Conservation (phyloP, 2,329 filamentous ascomycete genomes). For the Tolypocladium inflatum region DNA sequence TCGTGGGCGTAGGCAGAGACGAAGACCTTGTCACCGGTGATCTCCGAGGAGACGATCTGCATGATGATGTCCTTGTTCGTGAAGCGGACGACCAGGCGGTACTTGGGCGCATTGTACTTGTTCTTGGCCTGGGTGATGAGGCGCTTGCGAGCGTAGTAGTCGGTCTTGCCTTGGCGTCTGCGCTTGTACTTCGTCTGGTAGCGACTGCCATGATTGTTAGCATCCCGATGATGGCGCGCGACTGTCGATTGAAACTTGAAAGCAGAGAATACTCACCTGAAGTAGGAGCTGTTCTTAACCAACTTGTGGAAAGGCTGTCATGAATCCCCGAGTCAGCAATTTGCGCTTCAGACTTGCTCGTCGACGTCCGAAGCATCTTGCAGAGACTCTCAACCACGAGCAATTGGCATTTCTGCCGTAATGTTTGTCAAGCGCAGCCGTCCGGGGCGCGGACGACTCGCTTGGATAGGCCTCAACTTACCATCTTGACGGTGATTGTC, state of each 20-base stretch:
- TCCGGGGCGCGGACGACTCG: neutral
- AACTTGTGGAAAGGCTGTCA: constrained; percentile 81
- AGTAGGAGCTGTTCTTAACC: constrained; percentile 98
- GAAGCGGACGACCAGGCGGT: constrained; percentile 98
- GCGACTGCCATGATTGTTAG: constrained; percentile 51
- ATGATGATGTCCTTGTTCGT: constrained; percentile 99
- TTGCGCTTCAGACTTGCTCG: constrained; percentile 81
- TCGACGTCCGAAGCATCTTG: constrained; percentile 94
- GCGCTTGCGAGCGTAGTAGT: constrained; percentile 99
- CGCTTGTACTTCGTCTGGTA: constrained; percentile 99
- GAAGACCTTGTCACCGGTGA: constrained; percentile 97
- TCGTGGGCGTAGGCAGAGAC: constrained; percentile 90
- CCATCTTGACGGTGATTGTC: constrained; percentile 56
- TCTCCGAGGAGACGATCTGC: constrained; percentile 95
- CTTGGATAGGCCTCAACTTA: constrained; percentile 44
- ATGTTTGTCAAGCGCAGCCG: constrained; percentile 8
- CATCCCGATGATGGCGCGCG: neutral
- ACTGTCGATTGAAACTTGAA: neutral
- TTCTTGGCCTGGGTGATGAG: constrained; percentile 99
- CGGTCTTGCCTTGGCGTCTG: constrained; percentile 92
- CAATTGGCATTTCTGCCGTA: constrained; percentile 35
- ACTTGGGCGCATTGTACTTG: constrained; percentile 99
- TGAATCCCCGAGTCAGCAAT: constrained; percentile 92
- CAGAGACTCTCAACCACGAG: constrained; percentile 59
- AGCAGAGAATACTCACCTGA: constrained; percentile 59